Evolutionary conservation across 2,329 filamentous ascomycete species (phyloP).

Genomic region (Stromatinia cepivora): DNA sequence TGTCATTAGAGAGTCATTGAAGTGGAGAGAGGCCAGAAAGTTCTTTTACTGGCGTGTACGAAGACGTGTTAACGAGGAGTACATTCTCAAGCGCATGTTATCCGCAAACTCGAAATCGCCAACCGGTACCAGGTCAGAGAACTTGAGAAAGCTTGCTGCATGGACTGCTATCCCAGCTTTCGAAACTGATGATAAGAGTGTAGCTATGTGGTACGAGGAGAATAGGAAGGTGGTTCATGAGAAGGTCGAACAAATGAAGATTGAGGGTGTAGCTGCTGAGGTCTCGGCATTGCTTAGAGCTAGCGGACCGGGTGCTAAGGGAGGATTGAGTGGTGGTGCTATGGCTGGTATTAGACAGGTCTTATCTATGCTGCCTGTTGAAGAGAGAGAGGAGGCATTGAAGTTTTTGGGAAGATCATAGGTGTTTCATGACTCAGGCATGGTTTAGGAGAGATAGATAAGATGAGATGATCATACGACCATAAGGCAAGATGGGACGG

Average conservation of each 20-base stretch:
- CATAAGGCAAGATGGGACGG: neutral
- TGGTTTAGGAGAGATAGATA: neutral
- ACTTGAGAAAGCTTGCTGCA: constrained; percentile 74
- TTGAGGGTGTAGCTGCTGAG: constrained; percentile 68
- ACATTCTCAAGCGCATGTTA: constrained; percentile 88
- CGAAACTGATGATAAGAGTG: constrained; percentile 74
- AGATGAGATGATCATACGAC: neutral
- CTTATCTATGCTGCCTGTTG: constrained; percentile 80
- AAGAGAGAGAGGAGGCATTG: constrained; percentile 69
- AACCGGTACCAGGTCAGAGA: constrained; percentile 57
- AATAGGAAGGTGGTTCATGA: constrained; percentile 79
- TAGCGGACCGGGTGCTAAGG: constrained; percentile 55
- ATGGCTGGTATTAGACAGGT: constrained; percentile 73
- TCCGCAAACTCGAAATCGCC: constrained; percentile 46
- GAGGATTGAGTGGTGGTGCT: constrained; percentile 60
- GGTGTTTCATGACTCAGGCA: neutral
- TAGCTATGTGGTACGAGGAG: constrained; percentile 94
- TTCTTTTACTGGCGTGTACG: constrained; percentile 99
- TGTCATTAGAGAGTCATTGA: constrained; percentile 78
- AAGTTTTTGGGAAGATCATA: constrained; percentile 37
- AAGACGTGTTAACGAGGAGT: constrained; percentile 94
- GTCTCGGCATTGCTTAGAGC: constrained; percentile 67
- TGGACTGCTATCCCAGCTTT: constrained; percentile 82
- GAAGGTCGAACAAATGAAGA: constrained; percentile 83
- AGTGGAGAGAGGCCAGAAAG: constrained; percentile 85